Base-by-base conservation (phyloP, 371 early-diverging fungal genomes). In the Actinomortierella wolfii region DNA sequence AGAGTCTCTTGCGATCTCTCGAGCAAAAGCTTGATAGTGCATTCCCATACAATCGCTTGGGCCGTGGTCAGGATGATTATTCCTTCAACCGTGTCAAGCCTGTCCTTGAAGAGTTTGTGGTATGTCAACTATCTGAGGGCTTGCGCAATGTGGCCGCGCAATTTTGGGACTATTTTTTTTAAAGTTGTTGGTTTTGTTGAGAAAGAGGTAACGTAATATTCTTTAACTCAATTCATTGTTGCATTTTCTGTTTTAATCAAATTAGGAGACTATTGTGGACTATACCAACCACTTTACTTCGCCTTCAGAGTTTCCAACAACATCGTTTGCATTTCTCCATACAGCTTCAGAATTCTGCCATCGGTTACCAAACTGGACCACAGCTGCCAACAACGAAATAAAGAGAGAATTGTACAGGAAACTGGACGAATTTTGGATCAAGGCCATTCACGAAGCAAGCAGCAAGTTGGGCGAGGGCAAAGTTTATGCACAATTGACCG, bases 211-310 rank as follows among this genome's bases (percentile, higher is more conserved):
- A 3, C 47, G 15, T 18, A 24, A 3, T 21, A 47, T 47, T 11
- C 15, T 21, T 24, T 18, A 20, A 11, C 18, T 11, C 24, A 15
- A 47, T 21, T 9, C 15, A 47, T 47, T 11, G 47, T 8, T 20
- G 3, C 24, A 9, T 47, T 21, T 9, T 43, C 3, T 56, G 6
- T 51, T 40, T 13, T 54, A 21, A 40, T 48, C 20, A 2, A 17
- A 39, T 9, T 80, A 88, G 79, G 92, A 93, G 51, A 83, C 92
- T 24, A 77, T 96, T 41, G 68, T 83, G 14, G 90, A 94, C 78
- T 96, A 94, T 74, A 83, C 94, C 55, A 86, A 88, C 56, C 91
- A 93, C 78, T 97, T 96, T 73, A 91, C 92, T 25, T 85, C 87
- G 44, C 81, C 88, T 26, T 77, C 88, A 54, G 88, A 91, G 59